These are phyloP conservation scores for Coniochaeta sp. DNA, from an alignment of 2,329 filamentous ascomycete genomes.

Conservation along the genomic window DNA sequence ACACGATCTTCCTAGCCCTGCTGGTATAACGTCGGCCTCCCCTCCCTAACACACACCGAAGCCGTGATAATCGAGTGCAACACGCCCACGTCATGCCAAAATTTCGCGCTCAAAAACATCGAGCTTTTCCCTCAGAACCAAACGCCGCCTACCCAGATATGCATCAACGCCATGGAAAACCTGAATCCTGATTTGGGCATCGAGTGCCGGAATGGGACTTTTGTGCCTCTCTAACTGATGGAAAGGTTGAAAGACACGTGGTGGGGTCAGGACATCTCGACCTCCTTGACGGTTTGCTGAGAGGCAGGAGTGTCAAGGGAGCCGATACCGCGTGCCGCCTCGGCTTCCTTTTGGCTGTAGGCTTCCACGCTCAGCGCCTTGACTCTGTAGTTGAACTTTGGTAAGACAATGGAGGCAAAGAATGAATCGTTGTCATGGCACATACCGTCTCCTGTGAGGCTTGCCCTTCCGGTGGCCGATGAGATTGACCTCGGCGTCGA, in stretches of 20 bases:
- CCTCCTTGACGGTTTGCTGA: slow-evolving; percentile 28
- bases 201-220: slow-evolving; percentile 24
- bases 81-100: slow-evolving; percentile 27
- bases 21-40: slow-evolving; percentile 33
- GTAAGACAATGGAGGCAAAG: background rate
- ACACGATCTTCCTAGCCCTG: slow-evolving; percentile 20
- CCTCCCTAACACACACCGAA: slow-evolving; percentile 29
- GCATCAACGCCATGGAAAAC: slow-evolving; percentile 23
- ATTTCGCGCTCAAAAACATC: slow-evolving; percentile 24
- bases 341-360: slow-evolving; percentile 79
- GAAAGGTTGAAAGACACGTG: background rate
- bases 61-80: slow-evolving; percentile 33
- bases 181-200: slow-evolving; percentile 27
- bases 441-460: slow-evolving; percentile 81
- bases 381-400: slow-evolving; percentile 45
- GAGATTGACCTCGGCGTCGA: slow-evolving; percentile 75
- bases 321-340: slow-evolving; percentile 64
- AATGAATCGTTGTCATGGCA: slow-evolving; percentile 10
- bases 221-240: background rate
- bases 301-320: slow-evolving; percentile 10
- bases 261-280: slow-evolving; percentile 28
- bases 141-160: slow-evolving; percentile 21
- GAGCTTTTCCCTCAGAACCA: slow-evolving; percentile 22
- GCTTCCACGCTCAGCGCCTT: slow-evolving; percentile 78
- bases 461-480: slow-evolving; percentile 75